Conservation (phyloP, 495 filamentous ascomycete genomes). For the Monascus purpureus region DNA sequence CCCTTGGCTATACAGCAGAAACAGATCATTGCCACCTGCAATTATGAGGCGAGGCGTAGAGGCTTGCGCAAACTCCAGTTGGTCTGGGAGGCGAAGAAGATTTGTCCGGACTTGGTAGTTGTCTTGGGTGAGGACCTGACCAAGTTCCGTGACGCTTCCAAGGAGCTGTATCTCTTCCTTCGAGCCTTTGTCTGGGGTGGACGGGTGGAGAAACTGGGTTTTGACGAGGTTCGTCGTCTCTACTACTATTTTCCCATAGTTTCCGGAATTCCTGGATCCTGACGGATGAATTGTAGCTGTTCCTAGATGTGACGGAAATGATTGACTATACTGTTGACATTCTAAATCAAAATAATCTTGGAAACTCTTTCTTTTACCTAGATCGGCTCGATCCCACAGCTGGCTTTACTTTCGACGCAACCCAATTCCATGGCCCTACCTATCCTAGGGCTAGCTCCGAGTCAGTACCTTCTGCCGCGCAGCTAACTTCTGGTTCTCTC, state of each 20-base stretch:
- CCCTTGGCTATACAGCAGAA: conserved; percentile 75
- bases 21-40: conserved; percentile 87
- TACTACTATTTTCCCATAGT: too few relatives aligned
- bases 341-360: conserved; percentile 51
- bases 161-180: conserved; percentile 58
- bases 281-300: conserved; percentile 27
- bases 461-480: not conserved
- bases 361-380: conserved; percentile 67
- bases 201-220: conserved; percentile 64
- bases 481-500: conserved; percentile 8
- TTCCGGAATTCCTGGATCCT: too few relatives aligned
- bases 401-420: conserved; percentile 69
- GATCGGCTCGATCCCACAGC: conserved; percentile 57
- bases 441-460: conserved; percentile 24
- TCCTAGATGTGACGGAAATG: conserved; percentile 72
- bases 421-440: conserved; percentile 40
- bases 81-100: conserved; percentile 63
- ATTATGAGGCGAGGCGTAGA: conserved; percentile 68
- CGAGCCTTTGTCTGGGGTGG: conserved; percentile 57
- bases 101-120: conserved; percentile 74
- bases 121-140: conserved; percentile 79
- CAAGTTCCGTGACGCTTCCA: conserved; percentile 73
- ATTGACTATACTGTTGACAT: conserved; percentile 62
- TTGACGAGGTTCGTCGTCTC: conserved; percentile 53
- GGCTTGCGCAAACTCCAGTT: conserved; percentile 76